Evolutionary conservation across 192 early-diverging fungal species (phyloP).

Genomic region (Podila clonocystis): DNA sequence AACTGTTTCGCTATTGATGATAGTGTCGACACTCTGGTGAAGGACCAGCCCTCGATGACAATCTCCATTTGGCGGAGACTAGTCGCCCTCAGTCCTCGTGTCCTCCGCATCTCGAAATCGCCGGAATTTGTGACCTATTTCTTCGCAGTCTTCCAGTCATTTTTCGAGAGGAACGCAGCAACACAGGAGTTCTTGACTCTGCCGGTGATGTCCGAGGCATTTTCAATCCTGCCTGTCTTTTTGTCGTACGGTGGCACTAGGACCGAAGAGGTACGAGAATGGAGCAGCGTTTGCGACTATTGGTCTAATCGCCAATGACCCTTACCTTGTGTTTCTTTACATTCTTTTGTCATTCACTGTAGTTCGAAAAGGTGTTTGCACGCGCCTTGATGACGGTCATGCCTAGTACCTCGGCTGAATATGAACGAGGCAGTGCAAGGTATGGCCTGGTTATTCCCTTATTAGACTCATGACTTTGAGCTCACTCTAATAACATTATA

Average conservation of each 20-base stretch:
- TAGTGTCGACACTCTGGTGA: conserved; percentile 30
- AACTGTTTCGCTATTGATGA: neutral
- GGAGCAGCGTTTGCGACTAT: neutral
- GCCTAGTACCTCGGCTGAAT: conserved; percentile 28
- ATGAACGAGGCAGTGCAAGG: conserved; percentile 39
- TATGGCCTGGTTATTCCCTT: conserved; percentile 19
- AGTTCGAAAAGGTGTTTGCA: conserved; percentile 51
- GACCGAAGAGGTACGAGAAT: conserved; percentile 22
- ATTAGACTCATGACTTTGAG: neutral
- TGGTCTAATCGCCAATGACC: neutral
- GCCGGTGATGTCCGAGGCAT: conserved; percentile 53
- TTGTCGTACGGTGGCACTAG: conserved; percentile 34
- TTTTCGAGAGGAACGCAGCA: conserved; percentile 39
- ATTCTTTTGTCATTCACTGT: neutral
- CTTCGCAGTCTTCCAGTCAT: conserved; percentile 45
- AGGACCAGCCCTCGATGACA: conserved; percentile 33
- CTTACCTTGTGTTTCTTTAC: neutral
- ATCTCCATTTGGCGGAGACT: conserved; percentile 59
- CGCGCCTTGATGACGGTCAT: conserved; percentile 57
- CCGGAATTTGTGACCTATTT: conserved; percentile 46
- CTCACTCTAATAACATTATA: neutral
- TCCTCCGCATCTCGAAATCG: conserved; percentile 44
- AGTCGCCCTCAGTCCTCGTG: conserved; percentile 54
- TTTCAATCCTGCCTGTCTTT: conserved; percentile 60
- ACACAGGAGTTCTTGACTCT: conserved; percentile 44